These are phyloP conservation scores for Diaporthe australafricana DNA, from an alignment of 2,329 filamentous ascomycete species.

Conservation along the genomic window DNA sequence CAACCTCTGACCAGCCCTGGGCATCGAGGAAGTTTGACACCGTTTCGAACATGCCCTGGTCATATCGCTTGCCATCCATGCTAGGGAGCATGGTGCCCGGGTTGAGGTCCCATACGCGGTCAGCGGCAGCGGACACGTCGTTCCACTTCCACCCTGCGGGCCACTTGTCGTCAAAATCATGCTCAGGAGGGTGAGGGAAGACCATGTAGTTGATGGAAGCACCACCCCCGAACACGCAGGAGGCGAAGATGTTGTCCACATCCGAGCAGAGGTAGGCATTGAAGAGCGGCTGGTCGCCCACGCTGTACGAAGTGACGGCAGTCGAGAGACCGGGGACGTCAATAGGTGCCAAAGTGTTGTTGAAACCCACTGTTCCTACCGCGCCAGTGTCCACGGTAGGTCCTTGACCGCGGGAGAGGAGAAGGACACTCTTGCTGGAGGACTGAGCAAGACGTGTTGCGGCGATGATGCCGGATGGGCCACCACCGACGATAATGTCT, in stretches of 20 bases:
- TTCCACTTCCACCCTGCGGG: conserved; percentile 44
- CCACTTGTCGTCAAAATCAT: conserved; percentile 45
- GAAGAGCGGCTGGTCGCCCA: conserved; percentile 37
- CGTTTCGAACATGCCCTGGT: conserved; percentile 31
- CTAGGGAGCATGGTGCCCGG: conserved; percentile 42
- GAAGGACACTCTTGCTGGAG: conserved; percentile 20
- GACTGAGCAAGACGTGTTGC: conserved; percentile 13
- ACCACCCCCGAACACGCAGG: conserved; percentile 15
- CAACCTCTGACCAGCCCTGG: conserved; percentile 33
- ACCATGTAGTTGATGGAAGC: conserved; percentile 20
- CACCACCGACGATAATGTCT: conserved; percentile 7
- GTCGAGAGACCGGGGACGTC: conserved; percentile 14
- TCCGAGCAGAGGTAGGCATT: conserved; percentile 28
- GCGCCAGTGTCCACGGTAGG: background rate
- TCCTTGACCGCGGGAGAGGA: conserved; percentile 5
- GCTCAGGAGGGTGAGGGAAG: conserved; percentile 6
- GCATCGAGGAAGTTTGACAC: conserved; percentile 28
- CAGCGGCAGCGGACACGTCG: conserved; percentile 42
- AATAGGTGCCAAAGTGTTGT: conserved; percentile 4
- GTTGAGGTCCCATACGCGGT: conserved; percentile 43
- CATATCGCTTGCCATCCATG: conserved; percentile 40
- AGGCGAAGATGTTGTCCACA: background rate
- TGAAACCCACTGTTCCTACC: background rate
- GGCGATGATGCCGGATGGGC: conserved; percentile 11
- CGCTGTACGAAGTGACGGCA: conserved; percentile 32